Percentiles rank a stretch among this genome's conserved stretches.
Conservation (phyloP, 2,329 filamentous ascomycete species). For the Diaporthe ampelina region DNA sequence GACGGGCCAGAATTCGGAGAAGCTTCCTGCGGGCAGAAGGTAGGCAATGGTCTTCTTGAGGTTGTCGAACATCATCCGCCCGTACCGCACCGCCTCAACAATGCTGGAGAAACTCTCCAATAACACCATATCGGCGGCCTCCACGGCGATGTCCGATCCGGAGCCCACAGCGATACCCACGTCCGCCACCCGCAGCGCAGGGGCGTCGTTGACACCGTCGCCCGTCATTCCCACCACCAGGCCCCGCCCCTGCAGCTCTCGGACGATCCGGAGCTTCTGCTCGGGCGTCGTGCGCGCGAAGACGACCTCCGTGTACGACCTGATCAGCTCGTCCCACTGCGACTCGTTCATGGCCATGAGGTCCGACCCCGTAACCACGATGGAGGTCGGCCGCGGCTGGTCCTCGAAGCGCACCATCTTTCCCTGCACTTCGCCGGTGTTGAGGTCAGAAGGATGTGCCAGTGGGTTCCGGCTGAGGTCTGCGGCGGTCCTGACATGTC, state of each 20-base stretch:
- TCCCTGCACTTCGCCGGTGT: conserved; percentile 44
- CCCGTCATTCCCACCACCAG: conserved; percentile 86
- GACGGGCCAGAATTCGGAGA: conserved; percentile 82
- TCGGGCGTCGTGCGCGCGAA: conserved; percentile 84
- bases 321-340: conserved; percentile 77
- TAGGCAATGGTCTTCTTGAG: conserved; percentile 84
- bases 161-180: conserved; percentile 86
- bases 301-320: conserved; percentile 78
- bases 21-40: conserved; percentile 79
- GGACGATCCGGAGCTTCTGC: conserved; percentile 85
- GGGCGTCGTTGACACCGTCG: conserved; percentile 89
- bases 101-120: conserved; percentile 81
- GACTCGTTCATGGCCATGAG: conserved; percentile 74
- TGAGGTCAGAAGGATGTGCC: conserved; percentile 25
- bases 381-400: conserved; percentile 57
- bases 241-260: conserved; percentile 75
- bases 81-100: conserved; percentile 79
- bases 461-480: conserved; percentile 60
- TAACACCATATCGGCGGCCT: conserved; percentile 85
- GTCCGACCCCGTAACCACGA: conserved; percentile 76
- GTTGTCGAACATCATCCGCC: conserved; percentile 84
- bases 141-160: conserved; percentile 86
- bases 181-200: conserved; percentile 83
- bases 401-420: conserved; percentile 43
- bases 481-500: conserved; percentile 65